Conservation (phyloP, 495 filamentous ascomycete species). For the Aspergillus ostianus region DNA sequence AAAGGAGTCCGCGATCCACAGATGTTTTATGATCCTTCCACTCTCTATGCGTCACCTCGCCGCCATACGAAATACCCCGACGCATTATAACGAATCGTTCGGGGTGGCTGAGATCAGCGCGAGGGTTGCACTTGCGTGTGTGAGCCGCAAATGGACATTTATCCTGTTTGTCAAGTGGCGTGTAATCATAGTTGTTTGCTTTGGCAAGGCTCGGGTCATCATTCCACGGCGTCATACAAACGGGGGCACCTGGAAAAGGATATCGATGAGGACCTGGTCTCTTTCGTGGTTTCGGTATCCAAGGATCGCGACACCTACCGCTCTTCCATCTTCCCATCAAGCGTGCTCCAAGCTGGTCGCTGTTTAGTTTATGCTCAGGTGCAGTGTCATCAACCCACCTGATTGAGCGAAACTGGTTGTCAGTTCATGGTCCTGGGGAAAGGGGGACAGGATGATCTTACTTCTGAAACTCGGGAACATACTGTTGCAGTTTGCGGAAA, state of each 20-base stretch:
- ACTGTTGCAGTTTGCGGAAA: conserved; percentile 34
- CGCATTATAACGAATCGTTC: conserved; percentile 25
- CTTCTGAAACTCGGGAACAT: conserved; percentile 32
- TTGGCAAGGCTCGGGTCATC: conserved; percentile 11
- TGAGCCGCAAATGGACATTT: conserved; percentile 37
- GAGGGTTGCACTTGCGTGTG: conserved; percentile 35
- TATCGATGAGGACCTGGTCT: too few relatives aligned
- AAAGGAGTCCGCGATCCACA: conserved; percentile 40
- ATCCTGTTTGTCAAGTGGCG: conserved; percentile 12
- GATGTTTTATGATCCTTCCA: conserved; percentile 14
- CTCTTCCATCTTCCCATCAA: conserved; percentile 40
- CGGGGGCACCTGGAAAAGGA: conserved; percentile 14
- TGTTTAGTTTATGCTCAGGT: too few relatives aligned
- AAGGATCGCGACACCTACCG: conserved; percentile 15
- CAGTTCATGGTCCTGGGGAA: too few relatives aligned
- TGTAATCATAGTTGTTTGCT: conserved; percentile 31
- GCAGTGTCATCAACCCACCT: too few relatives aligned
- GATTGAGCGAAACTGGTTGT: too few relatives aligned
- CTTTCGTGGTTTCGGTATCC: too few relatives aligned
- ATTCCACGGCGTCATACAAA: background rate
- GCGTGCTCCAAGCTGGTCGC: conserved; percentile 32
- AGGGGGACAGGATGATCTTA: conserved; percentile 10
- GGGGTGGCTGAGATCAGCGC: conserved; percentile 16
- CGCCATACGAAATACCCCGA: conserved; percentile 32
- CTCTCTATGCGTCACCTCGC: conserved; percentile 13